Percentiles rank a stretch among this genome's conserved stretches.
Evolutionary conservation across 352 stramenopile genomes (phyloP).

Genomic region (Sclerospora graminicola): DNA sequence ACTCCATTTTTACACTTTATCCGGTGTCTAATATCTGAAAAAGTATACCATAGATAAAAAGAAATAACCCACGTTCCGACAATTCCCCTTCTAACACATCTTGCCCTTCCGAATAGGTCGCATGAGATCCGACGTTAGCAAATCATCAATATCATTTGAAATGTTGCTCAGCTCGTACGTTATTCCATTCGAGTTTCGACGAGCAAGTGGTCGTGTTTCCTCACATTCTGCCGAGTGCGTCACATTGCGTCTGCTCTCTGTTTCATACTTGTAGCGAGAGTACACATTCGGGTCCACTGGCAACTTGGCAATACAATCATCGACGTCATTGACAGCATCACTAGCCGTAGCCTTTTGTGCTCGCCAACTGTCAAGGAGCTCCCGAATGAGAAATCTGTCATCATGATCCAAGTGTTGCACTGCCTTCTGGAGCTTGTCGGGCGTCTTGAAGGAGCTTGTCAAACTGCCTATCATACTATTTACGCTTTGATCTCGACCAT

Average conservation of each 20-base stretch:
- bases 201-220: constrained; percentile 13
- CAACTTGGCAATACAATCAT: constrained; percentile 23
- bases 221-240: constrained; percentile 31
- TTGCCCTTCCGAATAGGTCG: constrained; percentile 52
- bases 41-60: no score
- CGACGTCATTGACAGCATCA: constrained; percentile 10
- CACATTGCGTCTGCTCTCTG: constrained; percentile 26
- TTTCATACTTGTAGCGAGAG: constrained; percentile 20
- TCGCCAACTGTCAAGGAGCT: constrained; percentile 45
- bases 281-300: constrained; percentile 34
- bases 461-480: constrained; percentile 33
- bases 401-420: constrained; percentile 45
- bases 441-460: constrained; percentile 44
- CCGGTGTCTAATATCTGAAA: no score
- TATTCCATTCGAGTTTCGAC: constrained; percentile 28
- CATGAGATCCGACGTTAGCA: constrained; percentile 43
- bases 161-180: constrained; percentile 25
- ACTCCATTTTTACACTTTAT: no score
- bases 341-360: constrained; percentile 12
- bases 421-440: constrained; percentile 41
- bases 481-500: constrained; percentile 7
- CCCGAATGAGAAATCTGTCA: constrained; percentile 62
- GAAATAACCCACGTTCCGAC: no score
- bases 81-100: constrained; percentile 45
- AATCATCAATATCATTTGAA: constrained; percentile 43